Evolutionary conservation across 225 moss, liverwort and hornwort species (phyloP), one percentile per base, ranked within the genome.

Genomic region (Sphagnum contortum): DNA sequence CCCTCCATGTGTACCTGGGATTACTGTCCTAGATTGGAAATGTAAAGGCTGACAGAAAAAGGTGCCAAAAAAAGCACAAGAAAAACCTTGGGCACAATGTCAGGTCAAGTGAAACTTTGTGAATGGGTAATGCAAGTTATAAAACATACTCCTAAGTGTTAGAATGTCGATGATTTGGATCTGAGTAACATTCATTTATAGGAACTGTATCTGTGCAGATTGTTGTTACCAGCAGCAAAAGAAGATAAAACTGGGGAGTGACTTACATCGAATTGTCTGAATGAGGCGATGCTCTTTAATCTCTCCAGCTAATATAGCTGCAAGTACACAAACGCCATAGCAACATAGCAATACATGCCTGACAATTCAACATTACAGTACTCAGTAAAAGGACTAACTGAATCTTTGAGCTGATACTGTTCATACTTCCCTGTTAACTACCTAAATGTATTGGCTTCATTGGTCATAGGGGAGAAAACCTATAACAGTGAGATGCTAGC

Each of bases 331-430:
- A 14, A 79, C 82, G 77, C 88, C 95, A 72, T 96, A 96, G 90
- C 90, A 92, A 63, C 92, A 88, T 47, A 96, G 71, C 2, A 75
- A 48, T 55, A 85, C 78, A 81, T 96, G 95, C 95, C 95, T 95
- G 76, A 60, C n/a, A 44, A 45, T 48, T 49, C 48, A 63, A 11
- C 63, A 63, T 63, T 46, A 9, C n/a, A 46, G 63, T 10, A 63
- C 3, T 44, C 12, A 66, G 6, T 0, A 61, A 55, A 45, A 57
- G 2, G 3, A 45, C 5, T 9, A 9, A 3, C 48, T 63, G 10
- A 63, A 48, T 12, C 6, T 45, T 46, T 63, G 12, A 47, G 48
- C 3, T 29, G 29, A 29, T 29, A 29, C 29, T 29, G 29, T 29
- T 29, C 29, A 29, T 29, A 29, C 29, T 29, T 29, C 29, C 29